phyloP scores from a whole-genome alignment of 192 early-diverging fungal species.

The Mycoemilia scoparia region DNA sequence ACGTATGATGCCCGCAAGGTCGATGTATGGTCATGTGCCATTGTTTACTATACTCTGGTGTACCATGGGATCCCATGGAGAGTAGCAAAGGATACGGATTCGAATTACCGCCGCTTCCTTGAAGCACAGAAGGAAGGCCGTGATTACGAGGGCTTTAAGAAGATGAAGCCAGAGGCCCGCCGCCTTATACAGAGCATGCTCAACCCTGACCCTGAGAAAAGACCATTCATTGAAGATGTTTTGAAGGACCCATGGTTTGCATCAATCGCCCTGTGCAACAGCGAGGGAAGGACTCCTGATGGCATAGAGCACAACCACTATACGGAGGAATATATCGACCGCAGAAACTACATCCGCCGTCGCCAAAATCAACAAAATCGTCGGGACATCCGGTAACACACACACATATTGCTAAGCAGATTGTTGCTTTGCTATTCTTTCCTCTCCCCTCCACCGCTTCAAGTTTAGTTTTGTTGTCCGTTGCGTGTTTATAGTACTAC shows the following conservation, averaged over 20 bases:
- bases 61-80: slow-evolving; percentile 49
- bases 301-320: slow-evolving; percentile 23
- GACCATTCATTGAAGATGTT: slow-evolving; percentile 51
- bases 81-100: slow-evolving; percentile 37
- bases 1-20: slow-evolving; percentile 80
- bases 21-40: slow-evolving; percentile 88
- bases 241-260: slow-evolving; percentile 63
- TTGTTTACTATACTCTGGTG: slow-evolving; percentile 75
- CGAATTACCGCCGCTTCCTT: slow-evolving; percentile 41
- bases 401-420: too few relatives aligned
- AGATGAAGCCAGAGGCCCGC: slow-evolving; percentile 41
- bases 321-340: slow-evolving; percentile 32
- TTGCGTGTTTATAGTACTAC: too few relatives aligned
- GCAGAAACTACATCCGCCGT: slow-evolving; percentile 18
- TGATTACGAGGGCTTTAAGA: slow-evolving; percentile 65
- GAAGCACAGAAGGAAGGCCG: slow-evolving; percentile 35
- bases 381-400: too few relatives aligned
- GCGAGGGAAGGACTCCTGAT: slow-evolving; percentile 17
- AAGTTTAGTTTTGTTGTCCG: too few relatives aligned
- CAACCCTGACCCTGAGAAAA: slow-evolving; percentile 52
- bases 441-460: too few relatives aligned
- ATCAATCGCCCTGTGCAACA: slow-evolving; percentile 39
- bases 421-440: too few relatives aligned
- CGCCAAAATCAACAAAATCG: too few relatives aligned
- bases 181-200: slow-evolving; percentile 63